Percentiles rank a stretch among this genome's conserved stretches.
Conservation (phyloP, 208 protist genomes). For the Kentomonas sorsogonicus region DNA sequence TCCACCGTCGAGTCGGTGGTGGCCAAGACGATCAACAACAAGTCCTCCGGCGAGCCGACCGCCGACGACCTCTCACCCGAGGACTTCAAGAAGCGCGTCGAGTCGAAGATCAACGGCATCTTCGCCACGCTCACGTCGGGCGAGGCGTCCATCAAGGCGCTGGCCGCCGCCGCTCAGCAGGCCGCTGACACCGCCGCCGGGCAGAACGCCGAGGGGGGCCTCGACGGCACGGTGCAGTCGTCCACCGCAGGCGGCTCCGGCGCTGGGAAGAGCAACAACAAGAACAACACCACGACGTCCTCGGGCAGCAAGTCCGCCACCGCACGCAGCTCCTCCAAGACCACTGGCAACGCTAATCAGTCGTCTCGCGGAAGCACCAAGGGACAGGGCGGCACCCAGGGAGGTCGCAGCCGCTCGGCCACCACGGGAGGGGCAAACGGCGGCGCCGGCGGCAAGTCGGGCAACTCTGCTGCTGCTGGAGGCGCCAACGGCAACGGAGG, state of each 20-base stretch:
- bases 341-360: too few relatives aligned
- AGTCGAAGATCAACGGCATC: slow-evolving; percentile 57
- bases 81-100: slow-evolving; percentile 60
- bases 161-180: background rate
- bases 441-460: background rate
- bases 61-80: slow-evolving; percentile 42
- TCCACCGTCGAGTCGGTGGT: too few relatives aligned
- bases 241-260: slow-evolving; percentile 1
- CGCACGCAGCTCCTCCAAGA: too few relatives aligned
- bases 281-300: background rate
- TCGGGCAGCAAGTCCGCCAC: background rate
- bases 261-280: slow-evolving; percentile 3
- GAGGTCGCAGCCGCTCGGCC: background rate
- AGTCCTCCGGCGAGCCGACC: slow-evolving; percentile 1
- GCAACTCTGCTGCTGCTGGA: too few relatives aligned
- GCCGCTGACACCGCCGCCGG: slow-evolving; percentile 1
- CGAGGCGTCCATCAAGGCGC: slow-evolving; percentile 39
- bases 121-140: slow-evolving; percentile 50
- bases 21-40: slow-evolving; percentile 2
- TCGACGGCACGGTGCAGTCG: background rate
- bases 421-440: too few relatives aligned
- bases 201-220: background rate
- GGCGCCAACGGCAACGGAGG: too few relatives aligned
- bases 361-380: too few relatives aligned
- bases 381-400: too few relatives aligned